Conservation (phyloP, 2,329 filamentous ascomycete species). For the Chlorencoelia australis region DNA sequence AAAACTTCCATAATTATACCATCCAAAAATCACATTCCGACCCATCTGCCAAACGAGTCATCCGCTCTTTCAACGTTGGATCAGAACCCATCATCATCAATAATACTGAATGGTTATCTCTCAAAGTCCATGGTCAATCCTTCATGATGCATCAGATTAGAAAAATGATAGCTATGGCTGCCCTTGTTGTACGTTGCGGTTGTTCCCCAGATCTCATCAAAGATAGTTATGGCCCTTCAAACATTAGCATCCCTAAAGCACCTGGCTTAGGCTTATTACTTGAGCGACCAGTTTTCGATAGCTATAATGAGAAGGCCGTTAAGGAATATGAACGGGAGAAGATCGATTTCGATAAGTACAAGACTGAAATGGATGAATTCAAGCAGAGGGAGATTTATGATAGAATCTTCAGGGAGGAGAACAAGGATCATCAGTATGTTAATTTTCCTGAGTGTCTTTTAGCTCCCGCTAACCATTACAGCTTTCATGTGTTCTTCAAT, state of each 20-base stretch:
- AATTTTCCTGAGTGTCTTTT: no score
- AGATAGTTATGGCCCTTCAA: conserved; percentile 61
- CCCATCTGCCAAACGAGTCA: conserved; percentile 77
- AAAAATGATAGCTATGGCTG: conserved; percentile 95
- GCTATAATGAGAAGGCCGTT: conserved; percentile 68
- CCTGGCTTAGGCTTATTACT: conserved; percentile 80
- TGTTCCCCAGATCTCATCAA: conserved; percentile 60
- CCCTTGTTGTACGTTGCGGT: conserved; percentile 75
- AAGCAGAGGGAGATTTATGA: conserved; percentile 89
- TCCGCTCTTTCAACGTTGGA: conserved; percentile 83
- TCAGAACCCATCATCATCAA: conserved; percentile 70
- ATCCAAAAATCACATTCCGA: conserved; percentile 77
- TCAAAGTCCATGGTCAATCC: conserved; percentile 94
- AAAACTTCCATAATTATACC: conserved; percentile 97
- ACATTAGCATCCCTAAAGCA: conserved; percentile 87
- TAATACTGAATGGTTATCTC: conserved; percentile 87
- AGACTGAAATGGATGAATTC: conserved; percentile 74
- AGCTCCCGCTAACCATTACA: conserved; percentile 28
- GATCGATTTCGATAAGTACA: conserved; percentile 70
- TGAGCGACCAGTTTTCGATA: conserved; percentile 84
- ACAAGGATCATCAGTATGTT: conserved; percentile 72
- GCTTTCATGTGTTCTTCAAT: conserved; percentile 69
- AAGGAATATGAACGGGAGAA: conserved; percentile 52
- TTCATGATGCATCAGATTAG: conserved; percentile 99
- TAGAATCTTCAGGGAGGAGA: conserved; percentile 82